Percentiles rank a stretch among this genome's conserved stretches.
Evolutionary conservation across 495 filamentous ascomycete genomes (phyloP).

Genomic region (Daldinia childiae): DNA sequence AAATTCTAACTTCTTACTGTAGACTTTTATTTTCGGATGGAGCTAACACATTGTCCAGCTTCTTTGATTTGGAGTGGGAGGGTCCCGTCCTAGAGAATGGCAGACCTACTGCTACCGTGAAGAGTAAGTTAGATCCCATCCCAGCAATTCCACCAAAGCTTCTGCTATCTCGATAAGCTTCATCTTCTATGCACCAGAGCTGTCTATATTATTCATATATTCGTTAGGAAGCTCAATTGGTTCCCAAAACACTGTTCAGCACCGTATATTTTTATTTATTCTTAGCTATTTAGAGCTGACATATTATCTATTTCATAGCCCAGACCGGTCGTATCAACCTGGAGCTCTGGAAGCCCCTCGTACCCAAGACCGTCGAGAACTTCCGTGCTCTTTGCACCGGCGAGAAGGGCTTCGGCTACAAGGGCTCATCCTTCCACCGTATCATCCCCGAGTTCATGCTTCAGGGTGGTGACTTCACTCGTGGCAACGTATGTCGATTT

Average conservation of each 20-base stretch:
- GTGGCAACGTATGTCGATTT: slow-evolving; percentile 75
- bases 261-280: not conserved
- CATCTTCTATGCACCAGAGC: slow-evolving; percentile 6
- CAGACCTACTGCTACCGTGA: slow-evolving; percentile 65
- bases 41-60: slow-evolving; percentile 51
- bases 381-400: slow-evolving; percentile 94
- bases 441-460: slow-evolving; percentile 98
- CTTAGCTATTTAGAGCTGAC: slow-evolving; percentile 41
- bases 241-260: not conserved
- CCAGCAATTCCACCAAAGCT: not conserved
- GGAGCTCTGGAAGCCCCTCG: slow-evolving; percentile 84
- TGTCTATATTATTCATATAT: not conserved
- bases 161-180: not conserved
- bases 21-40: not conserved
- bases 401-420: slow-evolving; percentile 86
- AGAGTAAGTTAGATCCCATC: slow-evolving; percentile 63
- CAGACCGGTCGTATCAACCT: slow-evolving; percentile 87
- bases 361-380: slow-evolving; percentile 93
- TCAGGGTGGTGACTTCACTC: slow-evolving; percentile 99
- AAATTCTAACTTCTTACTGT: not conserved
- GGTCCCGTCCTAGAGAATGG: slow-evolving; percentile 70
- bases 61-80: slow-evolving; percentile 62
- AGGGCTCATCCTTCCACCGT: slow-evolving; percentile 90
- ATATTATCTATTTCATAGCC: slow-evolving; percentile 55
- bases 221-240: slow-evolving; percentile 15